Evolutionary conservation across 169 alveolate genomes (phyloP).

Genomic region (Cryptosporidium ubiquitum): DNA sequence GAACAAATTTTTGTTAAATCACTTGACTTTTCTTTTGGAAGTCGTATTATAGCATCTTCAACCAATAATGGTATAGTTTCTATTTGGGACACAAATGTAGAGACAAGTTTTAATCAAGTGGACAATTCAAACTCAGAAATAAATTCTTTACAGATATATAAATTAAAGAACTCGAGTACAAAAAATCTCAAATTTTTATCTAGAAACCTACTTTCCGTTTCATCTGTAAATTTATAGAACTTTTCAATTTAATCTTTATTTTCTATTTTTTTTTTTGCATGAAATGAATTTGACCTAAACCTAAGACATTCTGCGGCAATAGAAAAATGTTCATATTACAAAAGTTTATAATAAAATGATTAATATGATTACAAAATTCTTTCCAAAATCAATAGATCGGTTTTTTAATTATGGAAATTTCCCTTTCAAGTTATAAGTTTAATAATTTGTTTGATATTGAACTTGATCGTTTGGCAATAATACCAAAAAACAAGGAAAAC

Average conservation of each 20-base stretch:
- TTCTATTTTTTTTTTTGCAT: background rate
- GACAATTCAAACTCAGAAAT: background rate
- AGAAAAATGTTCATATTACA: no score
- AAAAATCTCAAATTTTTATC: constrained; percentile 41
- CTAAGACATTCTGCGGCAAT: constrained; percentile 19
- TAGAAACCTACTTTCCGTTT: constrained; percentile 33
- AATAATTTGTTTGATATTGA: constrained; percentile 5
- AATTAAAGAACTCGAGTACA: constrained; percentile 8
- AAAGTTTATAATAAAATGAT: background rate
- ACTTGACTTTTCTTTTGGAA: constrained; percentile 66
- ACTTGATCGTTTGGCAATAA: constrained; percentile 2
- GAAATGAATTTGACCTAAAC: background rate
- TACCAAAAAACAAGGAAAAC: background rate
- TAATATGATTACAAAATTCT: background rate
- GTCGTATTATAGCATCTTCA: constrained; percentile 29
- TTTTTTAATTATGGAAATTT: background rate
- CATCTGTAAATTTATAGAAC: constrained; percentile 2
- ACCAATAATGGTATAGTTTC: constrained; percentile 51
- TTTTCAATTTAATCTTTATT: background rate
- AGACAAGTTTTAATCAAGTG: constrained; percentile 32
- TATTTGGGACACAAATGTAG: constrained; percentile 63
- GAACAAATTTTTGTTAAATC: constrained; percentile 25
- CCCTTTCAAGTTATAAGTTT: constrained; percentile 10
- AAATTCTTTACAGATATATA: constrained; percentile 14
- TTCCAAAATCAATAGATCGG: background rate